Conservation (phyloP, 2,329 filamentous ascomycete species). For the Fusarium sp. region DNA sequence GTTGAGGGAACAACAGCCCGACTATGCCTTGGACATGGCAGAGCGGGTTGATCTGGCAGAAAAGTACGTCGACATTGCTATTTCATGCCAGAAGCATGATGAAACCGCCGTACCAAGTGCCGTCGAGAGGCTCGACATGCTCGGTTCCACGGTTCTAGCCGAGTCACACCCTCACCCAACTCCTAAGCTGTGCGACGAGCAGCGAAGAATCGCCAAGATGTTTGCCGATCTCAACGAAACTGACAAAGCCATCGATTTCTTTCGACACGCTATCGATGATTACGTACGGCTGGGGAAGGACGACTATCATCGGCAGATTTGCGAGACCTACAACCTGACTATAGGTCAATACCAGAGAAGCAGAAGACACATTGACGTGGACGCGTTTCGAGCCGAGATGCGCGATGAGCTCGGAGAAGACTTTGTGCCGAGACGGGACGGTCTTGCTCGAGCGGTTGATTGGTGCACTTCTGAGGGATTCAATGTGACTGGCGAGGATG, state of each 20-base stretch:
- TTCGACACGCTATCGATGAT: neutral
- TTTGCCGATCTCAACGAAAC: neutral
- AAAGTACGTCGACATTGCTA: neutral
- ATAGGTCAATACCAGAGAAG: neutral
- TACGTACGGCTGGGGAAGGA: neutral
- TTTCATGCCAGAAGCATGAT: neutral
- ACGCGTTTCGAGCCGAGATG: neutral
- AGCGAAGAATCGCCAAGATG: neutral
- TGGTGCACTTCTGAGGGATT: neutral
- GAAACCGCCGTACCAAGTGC: neutral
- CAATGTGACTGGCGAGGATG: neutral
- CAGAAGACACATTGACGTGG: neutral
- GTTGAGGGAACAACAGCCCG: neutral
- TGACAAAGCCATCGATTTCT: neutral
- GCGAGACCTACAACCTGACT: neutral
- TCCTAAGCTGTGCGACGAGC: neutral
- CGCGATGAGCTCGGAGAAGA: neutral
- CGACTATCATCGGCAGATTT: neutral
- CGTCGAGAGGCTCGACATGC: neutral
- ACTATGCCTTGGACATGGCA: neutral
- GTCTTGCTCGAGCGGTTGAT: neutral
- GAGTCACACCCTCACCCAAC: neutral
- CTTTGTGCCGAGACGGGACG: neutral
- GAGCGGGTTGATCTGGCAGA: neutral
- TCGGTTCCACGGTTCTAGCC: neutral